Evolutionary conservation across 2,329 filamentous ascomycete genomes (phyloP).

Genomic region (Diaporthe eres): DNA sequence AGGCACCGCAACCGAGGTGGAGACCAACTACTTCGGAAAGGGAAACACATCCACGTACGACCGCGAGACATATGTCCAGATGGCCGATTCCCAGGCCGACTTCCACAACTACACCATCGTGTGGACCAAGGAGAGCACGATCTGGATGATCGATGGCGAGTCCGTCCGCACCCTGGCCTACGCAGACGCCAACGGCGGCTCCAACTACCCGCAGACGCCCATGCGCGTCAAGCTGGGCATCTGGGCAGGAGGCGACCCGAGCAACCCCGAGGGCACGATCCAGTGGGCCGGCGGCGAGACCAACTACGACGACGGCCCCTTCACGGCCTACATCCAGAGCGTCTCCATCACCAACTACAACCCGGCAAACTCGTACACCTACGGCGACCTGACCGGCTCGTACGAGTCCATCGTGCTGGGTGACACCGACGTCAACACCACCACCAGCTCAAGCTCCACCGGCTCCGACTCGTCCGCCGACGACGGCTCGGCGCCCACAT

Average conservation of each 20-base stretch:
- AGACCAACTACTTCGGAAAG: constrained; percentile 87
- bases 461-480: constrained; percentile 32
- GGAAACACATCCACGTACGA: constrained; percentile 77
- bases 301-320: constrained; percentile 60
- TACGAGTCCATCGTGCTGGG: constrained; percentile 59
- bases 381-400: constrained; percentile 57
- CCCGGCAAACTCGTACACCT: constrained; percentile 58
- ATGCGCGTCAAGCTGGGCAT: constrained; percentile 79
- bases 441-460: constrained; percentile 21
- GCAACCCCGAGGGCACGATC: constrained; percentile 79
- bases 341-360: constrained; percentile 58
- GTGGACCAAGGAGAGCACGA: constrained; percentile 75
- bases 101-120: constrained; percentile 78
- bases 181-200: constrained; percentile 69
- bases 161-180: constrained; percentile 73
- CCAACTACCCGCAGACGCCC: constrained; percentile 79
- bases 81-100: constrained; percentile 63
- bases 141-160: constrained; percentile 75
- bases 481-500: neutral
- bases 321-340: constrained; percentile 61
- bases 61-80: constrained; percentile 70
- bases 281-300: constrained; percentile 75
- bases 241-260: constrained; percentile 72
- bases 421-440: constrained; percentile 39
- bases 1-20: constrained; percentile 75